Base-by-base conservation (phyloP, 2,329 filamentous ascomycete genomes). In the Huntiella bhutanensis region DNA sequence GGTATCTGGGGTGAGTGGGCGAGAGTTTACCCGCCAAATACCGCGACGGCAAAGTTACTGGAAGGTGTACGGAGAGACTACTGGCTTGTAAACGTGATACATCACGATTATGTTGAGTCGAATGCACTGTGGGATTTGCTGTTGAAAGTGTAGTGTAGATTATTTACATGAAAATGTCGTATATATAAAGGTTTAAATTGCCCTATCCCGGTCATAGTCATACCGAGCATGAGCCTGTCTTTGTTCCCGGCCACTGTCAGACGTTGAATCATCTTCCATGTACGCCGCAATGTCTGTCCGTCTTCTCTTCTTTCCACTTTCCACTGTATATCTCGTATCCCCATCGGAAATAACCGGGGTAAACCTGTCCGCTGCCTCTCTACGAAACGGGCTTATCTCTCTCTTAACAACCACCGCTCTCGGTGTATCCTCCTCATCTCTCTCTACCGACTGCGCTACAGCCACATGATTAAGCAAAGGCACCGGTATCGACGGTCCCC, bases 1-100 rank as follows among this genome's bases (percentile, higher is more conserved):
- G 81, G 80, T 32, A 94, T 96, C 56, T 96, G 88, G 82, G 73
- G 70, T 37, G 91, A 96, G 65, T 98, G 91, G 91, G 78, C 82
- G 51, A 72, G 82, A 53, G 81, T 95, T 41, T 96, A 94, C 60
- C 76, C 76, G n/a, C 71, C 77, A 41, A 76, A 73, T 4, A 81
- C 78, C 2, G 68, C 74, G 44, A 86, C 79, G 49, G 77, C 80
- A 54, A 74, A 71, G 56, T 66, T 95, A 47, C 64, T 98, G 38
- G 75, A 80, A 51, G 59, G 65, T 4, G 68, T 80, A 33, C 72
- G 75, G 56, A 68, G 73, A 40, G 83, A 85, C 55, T 71, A 75
- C 53, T 95, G 87, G 82, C 65, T 98, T 54, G 86, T 96, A 38
- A 96, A 94, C 64, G 70, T 91, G 48, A 88, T 91, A 55, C 81